Conservation (phyloP, 495 filamentous ascomycete genomes). For the Lineolata rhizophorae region DNA sequence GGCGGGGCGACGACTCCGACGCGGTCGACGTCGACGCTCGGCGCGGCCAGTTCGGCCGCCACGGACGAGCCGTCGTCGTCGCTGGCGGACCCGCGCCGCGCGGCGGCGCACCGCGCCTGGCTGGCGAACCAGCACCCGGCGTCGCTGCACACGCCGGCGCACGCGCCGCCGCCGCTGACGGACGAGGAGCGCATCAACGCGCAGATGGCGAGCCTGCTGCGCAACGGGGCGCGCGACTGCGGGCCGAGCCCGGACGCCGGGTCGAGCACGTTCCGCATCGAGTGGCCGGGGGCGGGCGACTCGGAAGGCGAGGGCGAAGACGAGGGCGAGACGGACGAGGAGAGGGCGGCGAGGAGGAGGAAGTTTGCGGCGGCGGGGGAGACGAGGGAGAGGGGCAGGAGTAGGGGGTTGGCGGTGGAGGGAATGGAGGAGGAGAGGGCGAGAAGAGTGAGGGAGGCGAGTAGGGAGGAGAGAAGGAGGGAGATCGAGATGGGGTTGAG, state of each 20-base stretch:
- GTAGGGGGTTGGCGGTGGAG: not conserved
- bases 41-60: too few species aligned
- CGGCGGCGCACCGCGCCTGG: too few species aligned
- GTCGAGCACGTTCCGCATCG: conserved; percentile 11
- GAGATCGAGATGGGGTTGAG: conserved; percentile 18
- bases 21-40: too few species aligned
- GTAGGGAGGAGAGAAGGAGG: conserved; percentile 13
- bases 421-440: conserved; percentile 9
- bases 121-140: conserved; percentile 7
- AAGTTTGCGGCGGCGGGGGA: too few species aligned
- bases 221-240: conserved; percentile 9
- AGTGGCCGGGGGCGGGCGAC: conserved; percentile 10
- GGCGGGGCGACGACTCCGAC: too few species aligned
- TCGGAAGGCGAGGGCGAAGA: conserved; percentile 7
- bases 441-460: conserved; percentile 8
- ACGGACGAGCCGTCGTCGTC: too few species aligned
- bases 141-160: too few species aligned
- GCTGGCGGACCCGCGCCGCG: too few species aligned
- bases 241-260: conserved; percentile 8
- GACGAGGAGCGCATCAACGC: conserved; percentile 18
- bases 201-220: conserved; percentile 18
- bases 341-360: too few species aligned
- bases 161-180: too few species aligned
- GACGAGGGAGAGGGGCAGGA: too few species aligned
- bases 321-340: too few species aligned